Percentiles rank a stretch among this genome's conserved stretches.
Evolutionary conservation across 345 rosid species (phyloP).

Genomic region (Populus simonii): DNA sequence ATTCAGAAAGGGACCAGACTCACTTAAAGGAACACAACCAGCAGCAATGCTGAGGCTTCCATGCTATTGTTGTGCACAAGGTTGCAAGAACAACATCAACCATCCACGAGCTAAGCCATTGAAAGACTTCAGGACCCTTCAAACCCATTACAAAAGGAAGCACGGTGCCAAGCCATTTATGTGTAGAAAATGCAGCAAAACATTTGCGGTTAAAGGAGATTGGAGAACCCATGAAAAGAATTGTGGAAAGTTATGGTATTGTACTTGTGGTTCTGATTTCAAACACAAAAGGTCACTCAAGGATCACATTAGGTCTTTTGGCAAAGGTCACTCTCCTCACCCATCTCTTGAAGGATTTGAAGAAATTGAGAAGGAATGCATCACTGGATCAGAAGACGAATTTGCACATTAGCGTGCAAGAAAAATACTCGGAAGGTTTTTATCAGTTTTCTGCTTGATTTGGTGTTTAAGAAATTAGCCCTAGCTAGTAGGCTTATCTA

Average conservation of each 20-base stretch:
- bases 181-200: slow-evolving; percentile 83
- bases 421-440: background rate
- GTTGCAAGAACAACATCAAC: slow-evolving; percentile 85
- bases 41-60: slow-evolving; percentile 79
- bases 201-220: slow-evolving; percentile 93
- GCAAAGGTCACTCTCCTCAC: slow-evolving; percentile 86
- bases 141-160: slow-evolving; percentile 78
- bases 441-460: background rate
- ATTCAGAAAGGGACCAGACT: slow-evolving; percentile 67
- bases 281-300: slow-evolving; percentile 97
- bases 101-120: slow-evolving; percentile 76
- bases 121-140: slow-evolving; percentile 76
- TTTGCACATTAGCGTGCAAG: background rate
- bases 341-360: slow-evolving; percentile 64
- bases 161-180: slow-evolving; percentile 65
- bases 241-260: slow-evolving; percentile 96
- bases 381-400: slow-evolving; percentile 58
- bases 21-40: slow-evolving; percentile 73
- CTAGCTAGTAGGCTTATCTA: slow-evolving; percentile 2
- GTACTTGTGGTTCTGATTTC: slow-evolving; percentile 95
- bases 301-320: slow-evolving; percentile 93
- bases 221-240: slow-evolving; percentile 99
- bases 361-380: slow-evolving; percentile 58
- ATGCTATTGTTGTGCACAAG: slow-evolving; percentile 70
- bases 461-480: background rate